phyloP scores from a whole-genome alignment of 306 rosid species.

The Rosa chinensis region DNA sequence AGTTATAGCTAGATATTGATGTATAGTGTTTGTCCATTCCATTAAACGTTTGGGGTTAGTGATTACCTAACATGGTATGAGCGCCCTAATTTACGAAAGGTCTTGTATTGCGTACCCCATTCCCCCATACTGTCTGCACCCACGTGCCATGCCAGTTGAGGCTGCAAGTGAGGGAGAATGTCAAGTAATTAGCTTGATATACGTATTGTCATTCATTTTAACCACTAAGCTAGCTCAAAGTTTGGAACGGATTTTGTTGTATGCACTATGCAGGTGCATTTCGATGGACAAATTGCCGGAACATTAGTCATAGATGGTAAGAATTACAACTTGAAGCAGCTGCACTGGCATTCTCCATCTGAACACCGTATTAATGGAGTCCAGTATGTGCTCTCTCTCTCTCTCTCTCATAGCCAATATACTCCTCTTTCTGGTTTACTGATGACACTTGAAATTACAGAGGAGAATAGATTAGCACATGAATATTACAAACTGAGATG shows the following conservation, averaged over 20 bases:
- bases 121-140: too few relatives aligned
- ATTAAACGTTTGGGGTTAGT: not conserved
- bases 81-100: too few relatives aligned
- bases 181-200: too few relatives aligned
- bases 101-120: too few relatives aligned
- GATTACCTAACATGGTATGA: not conserved
- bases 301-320: slow-evolving; percentile 49
- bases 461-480: not conserved
- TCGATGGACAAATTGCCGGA: slow-evolving; percentile 48
- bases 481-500: not conserved
- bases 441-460: not conserved
- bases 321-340: slow-evolving; percentile 53
- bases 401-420: not conserved
- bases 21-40: not conserved
- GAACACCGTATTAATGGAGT: slow-evolving; percentile 66
- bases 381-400: slow-evolving; percentile 43
- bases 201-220: not conserved
- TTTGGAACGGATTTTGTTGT: not conserved
- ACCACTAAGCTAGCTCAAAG: not conserved
- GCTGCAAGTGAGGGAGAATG: too few relatives aligned
- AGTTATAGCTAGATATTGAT: not conserved
- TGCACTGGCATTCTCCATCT: slow-evolving; percentile 91
- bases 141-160: too few relatives aligned
- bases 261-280: slow-evolving; percentile 46
- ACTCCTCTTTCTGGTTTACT: not conserved